Conservation (phyloP, 1,284 basidiomycete genomes). For the Irpex sp. region DNA sequence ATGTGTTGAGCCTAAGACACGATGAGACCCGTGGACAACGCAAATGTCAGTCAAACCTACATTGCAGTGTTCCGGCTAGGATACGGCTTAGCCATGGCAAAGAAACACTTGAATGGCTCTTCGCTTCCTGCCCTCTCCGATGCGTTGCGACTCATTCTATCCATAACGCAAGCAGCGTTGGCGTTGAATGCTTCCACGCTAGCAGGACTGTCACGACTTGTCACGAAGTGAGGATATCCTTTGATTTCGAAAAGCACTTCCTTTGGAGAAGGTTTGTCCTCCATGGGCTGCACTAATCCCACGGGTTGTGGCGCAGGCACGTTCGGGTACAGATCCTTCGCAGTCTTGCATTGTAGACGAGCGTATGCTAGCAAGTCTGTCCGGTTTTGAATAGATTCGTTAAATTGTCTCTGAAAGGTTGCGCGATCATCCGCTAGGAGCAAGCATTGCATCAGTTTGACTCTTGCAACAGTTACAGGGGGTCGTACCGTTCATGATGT, state of each 20-base stretch:
- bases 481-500: slow-evolving; percentile 61
- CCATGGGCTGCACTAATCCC: slow-evolving; percentile 15
- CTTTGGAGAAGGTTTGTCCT: slow-evolving; percentile 25
- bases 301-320: slow-evolving; percentile 3
- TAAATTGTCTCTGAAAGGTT: slow-evolving; percentile 54
- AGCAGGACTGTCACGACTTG: slow-evolving; percentile 24
- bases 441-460: no score
- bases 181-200: background rate
- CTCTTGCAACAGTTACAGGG: background rate
- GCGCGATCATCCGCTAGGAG: slow-evolving; percentile 51
- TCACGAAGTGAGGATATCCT: slow-evolving; percentile 54
- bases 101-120: slow-evolving; percentile 51
- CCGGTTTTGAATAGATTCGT: slow-evolving; percentile 44
- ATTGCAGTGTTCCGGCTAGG: slow-evolving; percentile 69
- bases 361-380: slow-evolving; percentile 56
- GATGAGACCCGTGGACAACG: background rate
- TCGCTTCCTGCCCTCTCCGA: slow-evolving; percentile 21
- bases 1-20: slow-evolving; percentile 63
- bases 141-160: background rate
- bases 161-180: background rate
- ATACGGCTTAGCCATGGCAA: slow-evolving; percentile 73
- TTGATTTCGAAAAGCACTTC: slow-evolving; percentile 73
- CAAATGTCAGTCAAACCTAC: slow-evolving; percentile 35
- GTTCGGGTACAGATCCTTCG: slow-evolving; percentile 24
- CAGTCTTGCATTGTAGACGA: slow-evolving; percentile 50